Base-by-base conservation (phyloP, 1,284 basidiomycete species). In the Apiotrichum montevideense region DNA sequence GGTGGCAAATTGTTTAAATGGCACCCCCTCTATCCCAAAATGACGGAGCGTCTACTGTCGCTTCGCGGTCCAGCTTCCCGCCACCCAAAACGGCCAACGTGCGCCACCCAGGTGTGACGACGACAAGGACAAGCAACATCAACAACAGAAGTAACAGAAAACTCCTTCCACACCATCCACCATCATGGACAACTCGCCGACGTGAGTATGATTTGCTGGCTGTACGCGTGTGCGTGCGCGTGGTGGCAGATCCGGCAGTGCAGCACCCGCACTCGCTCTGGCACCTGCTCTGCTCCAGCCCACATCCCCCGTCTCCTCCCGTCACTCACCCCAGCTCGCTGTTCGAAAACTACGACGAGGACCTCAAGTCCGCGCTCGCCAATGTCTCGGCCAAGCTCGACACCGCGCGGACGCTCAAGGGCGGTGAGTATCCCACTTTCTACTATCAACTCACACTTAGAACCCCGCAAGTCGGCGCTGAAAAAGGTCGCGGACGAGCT, bases 401-500 rank as follows among this genome's bases (percentile, higher is more conserved):
- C 9, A 67, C 67, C 1, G 50, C 40, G 32, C 40, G 73, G 4
- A 72, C 75, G 58, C 71, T 74, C 32, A 72, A 73, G 65, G 77
- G 77, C 33, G 76, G 76, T 78, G 47, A 56, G 75, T 65, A 42
- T 15, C n/a, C 11, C 3, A 42, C 11, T 2, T 42, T 13, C 11
- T 42, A 37, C 5, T 11, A 35, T 43, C 35, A 35, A 10, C 54
- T 55, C 11, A 51, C 44, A 5, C 8, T 1, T 62, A 91, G 93
- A 98, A 71, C 85, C 90, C 63, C 83, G 87, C 53, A 92, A 90
- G 75, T 82, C 90, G 0, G 81, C 87, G 3, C 77, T 98, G 62
- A 81, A 94, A 62, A 81, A 90, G 60, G 88, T 91, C 21, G 90
- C 95, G 71, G 91, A 94, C 83, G 95, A 98, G 74, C 80, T 97